A percentile compares a stretch with the other conserved stretches of the same genome.
phyloP scores from a whole-genome alignment of 805 yeast species.

The Starmerella sirachaensis region DNA sequence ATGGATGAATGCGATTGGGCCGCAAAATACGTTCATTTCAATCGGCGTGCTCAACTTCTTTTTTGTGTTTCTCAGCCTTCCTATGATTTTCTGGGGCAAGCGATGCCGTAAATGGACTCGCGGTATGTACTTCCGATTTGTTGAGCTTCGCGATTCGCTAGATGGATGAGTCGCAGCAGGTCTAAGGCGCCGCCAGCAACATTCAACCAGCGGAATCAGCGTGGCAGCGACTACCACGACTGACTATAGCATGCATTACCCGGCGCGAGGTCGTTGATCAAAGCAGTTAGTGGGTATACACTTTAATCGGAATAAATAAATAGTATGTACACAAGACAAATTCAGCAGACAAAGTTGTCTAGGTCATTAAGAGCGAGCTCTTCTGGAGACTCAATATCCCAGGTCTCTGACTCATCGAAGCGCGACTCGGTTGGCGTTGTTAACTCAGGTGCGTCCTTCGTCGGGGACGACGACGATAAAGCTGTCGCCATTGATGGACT shows the following conservation, averaged over 20 bases:
- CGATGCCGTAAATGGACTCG: constrained; percentile 23
- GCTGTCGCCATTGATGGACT: neutral
- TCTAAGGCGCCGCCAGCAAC: too few species aligned
- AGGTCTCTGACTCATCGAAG: neutral
- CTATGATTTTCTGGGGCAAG: constrained; percentile 35
- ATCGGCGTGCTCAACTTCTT: constrained; percentile 38
- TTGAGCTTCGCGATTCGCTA: constrained; percentile 23
- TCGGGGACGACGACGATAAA: neutral
- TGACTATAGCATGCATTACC: too few species aligned
- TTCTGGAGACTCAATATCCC: constrained; percentile 23
- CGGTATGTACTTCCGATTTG: constrained; percentile 23
- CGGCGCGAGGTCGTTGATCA: neutral
- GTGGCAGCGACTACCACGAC: too few species aligned
- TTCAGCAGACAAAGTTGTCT: constrained; percentile 21
- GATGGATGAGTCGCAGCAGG: too few species aligned
- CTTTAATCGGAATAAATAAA: constrained; percentile 10
- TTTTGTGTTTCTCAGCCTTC: constrained; percentile 34
- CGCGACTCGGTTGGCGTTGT: constrained; percentile 10
- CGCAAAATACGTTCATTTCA: constrained; percentile 44
- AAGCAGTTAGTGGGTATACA: neutral
- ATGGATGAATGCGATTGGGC: constrained; percentile 43
- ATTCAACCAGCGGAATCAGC: too few species aligned
- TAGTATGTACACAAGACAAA: constrained; percentile 4
- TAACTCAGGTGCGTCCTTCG: constrained; percentile 6
- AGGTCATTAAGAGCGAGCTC: constrained; percentile 23